Evolutionary conservation across 2,329 filamentous ascomycete genomes (phyloP), one percentile per base, ranked within the genome.

Genomic region (Fusarium lateritium): DNA sequence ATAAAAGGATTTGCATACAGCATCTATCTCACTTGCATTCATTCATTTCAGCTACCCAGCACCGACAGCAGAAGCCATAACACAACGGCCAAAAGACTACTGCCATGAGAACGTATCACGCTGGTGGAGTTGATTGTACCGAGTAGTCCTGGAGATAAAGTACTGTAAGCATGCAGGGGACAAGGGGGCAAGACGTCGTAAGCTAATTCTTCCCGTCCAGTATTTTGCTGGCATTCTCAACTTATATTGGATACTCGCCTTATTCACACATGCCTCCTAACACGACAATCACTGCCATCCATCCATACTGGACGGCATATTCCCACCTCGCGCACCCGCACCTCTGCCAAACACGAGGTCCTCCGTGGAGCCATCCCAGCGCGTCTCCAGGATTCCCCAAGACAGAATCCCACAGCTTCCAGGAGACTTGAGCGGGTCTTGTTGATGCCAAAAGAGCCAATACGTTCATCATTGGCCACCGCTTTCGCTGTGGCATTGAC

Each of bases 311-410:
- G 9, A 28, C 26, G 26, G 17, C 51, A 57, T 56, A 68, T 59
- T 59, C 66, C 50, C 66, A 61, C 52, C 33, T 33, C 52, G 54
- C 62, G 50, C 67, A 66, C 56, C 60, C 71, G 61, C 70, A 65
- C 67, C 63, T 58, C 31, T 38, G 55, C 58, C 66, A 73, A 74
- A 75, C 73, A 75, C 73, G 73, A 75, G 72, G 71, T 71, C 42
- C 43, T 52, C 56, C 60, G 65, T 75, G 72, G 73, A 70, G 73
- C 62, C 70, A 69, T 72, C 65, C 70, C 66, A 64, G 63, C 56
- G 60, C 52, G 56, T 63, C 59, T 65, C 70, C 68, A 72, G 69
- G 68, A 76, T 76, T 77, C 74, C 72, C 75, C 75, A 75, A 75
- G 71, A 73, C 73, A 71, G 59, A 67, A 63, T 71, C 64, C 64